Conservation (phyloP, 768 basidiomycete species). For the Tylopilus sp. region DNA sequence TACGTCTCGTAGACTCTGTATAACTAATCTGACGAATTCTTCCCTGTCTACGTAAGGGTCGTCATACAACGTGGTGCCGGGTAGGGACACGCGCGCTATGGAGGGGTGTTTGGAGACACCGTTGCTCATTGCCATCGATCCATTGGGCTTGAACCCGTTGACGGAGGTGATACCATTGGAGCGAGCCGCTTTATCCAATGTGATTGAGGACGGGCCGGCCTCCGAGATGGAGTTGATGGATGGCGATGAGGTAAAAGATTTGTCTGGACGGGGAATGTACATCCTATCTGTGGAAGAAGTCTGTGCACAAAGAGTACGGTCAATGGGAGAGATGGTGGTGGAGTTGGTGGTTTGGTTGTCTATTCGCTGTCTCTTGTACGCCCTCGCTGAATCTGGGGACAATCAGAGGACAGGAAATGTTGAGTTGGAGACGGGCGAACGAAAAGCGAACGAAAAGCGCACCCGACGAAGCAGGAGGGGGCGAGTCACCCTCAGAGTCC, state of each 20-base stretch:
- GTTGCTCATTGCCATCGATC: slow-evolving; percentile 44
- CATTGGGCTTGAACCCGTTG: slow-evolving; percentile 37
- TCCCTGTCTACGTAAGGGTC: slow-evolving; percentile 80
- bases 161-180: slow-evolving; percentile 41
- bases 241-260: slow-evolving; percentile 41
- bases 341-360: slow-evolving; percentile 38
- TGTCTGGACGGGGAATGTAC: slow-evolving; percentile 52
- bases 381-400: slow-evolving; percentile 47
- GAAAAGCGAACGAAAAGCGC: neutral
- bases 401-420: neutral
- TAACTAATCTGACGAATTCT: slow-evolving; percentile 84
- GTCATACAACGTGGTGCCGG: slow-evolving; percentile 73
- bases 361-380: slow-evolving; percentile 70
- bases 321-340: slow-evolving; percentile 21
- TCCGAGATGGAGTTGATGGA: slow-evolving; percentile 42
- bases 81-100: slow-evolving; percentile 60
- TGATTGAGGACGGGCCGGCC: slow-evolving; percentile 52
- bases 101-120: slow-evolving; percentile 48
- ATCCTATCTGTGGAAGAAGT: slow-evolving; percentile 40
- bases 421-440: slow-evolving; percentile 1
- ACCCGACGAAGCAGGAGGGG: slow-evolving; percentile 27
- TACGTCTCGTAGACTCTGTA: slow-evolving; percentile 87
- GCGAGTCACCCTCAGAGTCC: slow-evolving; percentile 39
- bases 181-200: slow-evolving; percentile 31
- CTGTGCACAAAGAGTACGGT: slow-evolving; percentile 24